A percentile compares a stretch with the other conserved stretches of the same genome.
phyloP scores from a whole-genome alignment of 179 eudicot species.

The Beta macrorhiza region DNA sequence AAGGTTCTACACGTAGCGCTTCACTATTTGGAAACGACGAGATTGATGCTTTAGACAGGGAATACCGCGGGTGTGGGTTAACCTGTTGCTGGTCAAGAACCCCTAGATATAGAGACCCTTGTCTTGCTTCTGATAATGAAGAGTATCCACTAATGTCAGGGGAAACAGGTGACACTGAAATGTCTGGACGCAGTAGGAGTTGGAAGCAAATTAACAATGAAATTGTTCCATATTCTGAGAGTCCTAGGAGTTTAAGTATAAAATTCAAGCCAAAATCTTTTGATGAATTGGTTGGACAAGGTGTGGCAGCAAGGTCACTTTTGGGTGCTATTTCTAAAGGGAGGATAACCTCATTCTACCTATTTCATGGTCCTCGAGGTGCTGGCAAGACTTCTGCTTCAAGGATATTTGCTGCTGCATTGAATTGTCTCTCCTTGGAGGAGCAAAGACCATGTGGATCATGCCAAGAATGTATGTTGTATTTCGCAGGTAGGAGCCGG shows the following conservation, averaged over 20 bases:
- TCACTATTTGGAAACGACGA: slow-evolving; percentile 55
- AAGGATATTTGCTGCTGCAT: slow-evolving; percentile 86
- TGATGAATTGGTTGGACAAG: slow-evolving; percentile 73
- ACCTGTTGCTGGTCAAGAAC: slow-evolving; percentile 85
- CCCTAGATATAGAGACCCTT: slow-evolving; percentile 50
- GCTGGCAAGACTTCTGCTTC: slow-evolving; percentile 93
- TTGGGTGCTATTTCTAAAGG: slow-evolving; percentile 61
- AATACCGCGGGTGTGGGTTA: slow-evolving; percentile 67
- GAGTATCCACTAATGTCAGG: slow-evolving; percentile 63
- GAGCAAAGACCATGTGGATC: slow-evolving; percentile 67
- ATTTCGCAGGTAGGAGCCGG: slow-evolving; percentile 74
- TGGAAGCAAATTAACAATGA: slow-evolving; percentile 47
- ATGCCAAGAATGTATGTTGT: slow-evolving; percentile 73
- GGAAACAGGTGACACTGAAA: slow-evolving; percentile 39
- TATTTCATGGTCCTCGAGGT: slow-evolving; percentile 92
- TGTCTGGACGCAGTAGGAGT: slow-evolving; percentile 40
- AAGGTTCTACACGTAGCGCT: slow-evolving; percentile 42
- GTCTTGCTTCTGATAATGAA: slow-evolving; percentile 52
- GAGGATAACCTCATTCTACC: slow-evolving; percentile 61
- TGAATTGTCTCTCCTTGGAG: slow-evolving; percentile 71
- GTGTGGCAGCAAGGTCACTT: slow-evolving; percentile 59
- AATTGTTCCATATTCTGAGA: slow-evolving; percentile 41
- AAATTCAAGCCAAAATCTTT: slow-evolving; percentile 82
- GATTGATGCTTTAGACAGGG: slow-evolving; percentile 41
- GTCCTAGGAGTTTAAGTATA: slow-evolving; percentile 68